Conservation (phyloP, 2,329 filamentous ascomycete genomes). For the Chrysoporthe deuterocubensis region DNA sequence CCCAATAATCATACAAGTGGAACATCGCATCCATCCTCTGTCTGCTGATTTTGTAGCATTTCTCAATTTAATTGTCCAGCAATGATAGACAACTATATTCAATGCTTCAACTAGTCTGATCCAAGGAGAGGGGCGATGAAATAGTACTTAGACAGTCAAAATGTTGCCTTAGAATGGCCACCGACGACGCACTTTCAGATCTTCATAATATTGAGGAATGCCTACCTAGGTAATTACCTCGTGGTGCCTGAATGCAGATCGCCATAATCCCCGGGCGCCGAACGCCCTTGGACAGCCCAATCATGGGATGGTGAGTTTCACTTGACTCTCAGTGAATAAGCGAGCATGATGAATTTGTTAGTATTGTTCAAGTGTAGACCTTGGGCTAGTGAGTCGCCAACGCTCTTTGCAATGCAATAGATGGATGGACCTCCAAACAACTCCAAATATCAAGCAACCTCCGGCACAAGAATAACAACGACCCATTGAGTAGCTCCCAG, state of each 20-base stretch:
- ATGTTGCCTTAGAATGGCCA: too few species aligned
- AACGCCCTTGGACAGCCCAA: neutral
- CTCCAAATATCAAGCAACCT: constrained; percentile 8
- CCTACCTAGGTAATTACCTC: neutral
- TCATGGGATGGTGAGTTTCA: neutral
- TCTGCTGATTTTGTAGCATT: too few species aligned
- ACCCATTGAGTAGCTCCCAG: constrained; percentile 9
- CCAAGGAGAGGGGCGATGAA: too few species aligned
- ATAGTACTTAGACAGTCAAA: too few species aligned
- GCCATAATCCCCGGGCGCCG: neutral
- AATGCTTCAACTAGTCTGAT: too few species aligned
- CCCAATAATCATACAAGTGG: neutral
- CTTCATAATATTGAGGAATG: neutral
- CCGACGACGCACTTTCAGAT: too few species aligned
- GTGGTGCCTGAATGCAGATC: neutral
- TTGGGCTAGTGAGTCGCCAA: too few species aligned
- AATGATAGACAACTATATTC: too few species aligned
- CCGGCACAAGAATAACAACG: constrained; percentile 23
- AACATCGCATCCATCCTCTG: neutral
- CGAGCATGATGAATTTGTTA: neutral
- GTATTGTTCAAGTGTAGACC: neutral
- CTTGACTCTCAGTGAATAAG: neutral
- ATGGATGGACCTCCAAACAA: neutral
- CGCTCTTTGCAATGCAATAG: neutral
- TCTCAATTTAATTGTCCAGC: too few species aligned